Conservation (phyloP, 495 filamentous ascomycete genomes). For the Glutinoglossum americanum region DNA sequence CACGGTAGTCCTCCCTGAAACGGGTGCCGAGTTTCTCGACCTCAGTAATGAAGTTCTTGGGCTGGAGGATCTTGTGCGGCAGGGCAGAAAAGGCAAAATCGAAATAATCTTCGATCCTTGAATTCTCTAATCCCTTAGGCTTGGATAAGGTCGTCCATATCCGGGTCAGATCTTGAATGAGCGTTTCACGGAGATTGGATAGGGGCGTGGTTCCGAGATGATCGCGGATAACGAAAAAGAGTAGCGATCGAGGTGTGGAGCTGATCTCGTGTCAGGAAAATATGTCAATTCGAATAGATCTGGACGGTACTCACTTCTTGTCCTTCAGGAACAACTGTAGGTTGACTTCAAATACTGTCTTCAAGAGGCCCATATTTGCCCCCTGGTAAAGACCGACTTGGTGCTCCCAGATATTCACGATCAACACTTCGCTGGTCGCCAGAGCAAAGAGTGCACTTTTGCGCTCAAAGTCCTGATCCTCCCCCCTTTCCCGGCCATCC, state of each 20-base stretch:
- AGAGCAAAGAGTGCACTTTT: conserved; percentile 94
- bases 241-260: conserved; percentile 70
- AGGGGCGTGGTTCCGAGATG: conserved; percentile 83
- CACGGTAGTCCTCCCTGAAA: conserved; percentile 60
- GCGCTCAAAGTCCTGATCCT: conserved; percentile 96
- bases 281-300: not conserved
- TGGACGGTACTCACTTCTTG: conserved; percentile 41
- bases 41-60: conserved; percentile 72
- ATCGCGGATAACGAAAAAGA: conserved; percentile 97
- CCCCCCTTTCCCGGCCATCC: conserved; percentile 85
- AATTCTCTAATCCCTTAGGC: conserved; percentile 67
- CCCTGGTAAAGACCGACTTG: conserved; percentile 96
- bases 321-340: conserved; percentile 90
- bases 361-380: conserved; percentile 93
- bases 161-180: conserved; percentile 71
- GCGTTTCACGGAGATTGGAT: conserved; percentile 64
- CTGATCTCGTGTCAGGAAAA: conserved; percentile 20
- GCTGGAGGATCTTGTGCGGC: conserved; percentile 89
- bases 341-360: conserved; percentile 98
- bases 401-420: conserved; percentile 98
- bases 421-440: conserved; percentile 91
- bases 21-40: conserved; percentile 57
- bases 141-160: conserved; percentile 89
- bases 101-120: conserved; percentile 86
- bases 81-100: conserved; percentile 93